Evolutionary conservation across 106 monocot species (phyloP).

Genomic region (Dendrobium chrysotoxum): DNA sequence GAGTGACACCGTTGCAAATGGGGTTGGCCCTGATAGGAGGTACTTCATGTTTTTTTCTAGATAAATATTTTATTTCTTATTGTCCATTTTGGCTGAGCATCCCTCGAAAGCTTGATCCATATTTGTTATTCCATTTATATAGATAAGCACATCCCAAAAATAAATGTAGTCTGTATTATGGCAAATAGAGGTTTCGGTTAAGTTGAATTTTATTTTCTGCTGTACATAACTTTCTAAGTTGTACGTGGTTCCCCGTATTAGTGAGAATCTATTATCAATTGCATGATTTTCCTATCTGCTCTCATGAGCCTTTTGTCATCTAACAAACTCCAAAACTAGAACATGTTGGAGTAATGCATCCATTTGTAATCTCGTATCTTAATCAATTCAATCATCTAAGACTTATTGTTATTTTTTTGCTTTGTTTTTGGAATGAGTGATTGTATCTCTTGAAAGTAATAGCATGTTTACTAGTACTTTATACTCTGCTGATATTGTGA

Average conservation of each 20-base stretch:
- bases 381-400: not conserved
- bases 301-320: not conserved
- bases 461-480: too few relatives aligned
- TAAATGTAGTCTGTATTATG: not conserved
- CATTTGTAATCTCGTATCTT: not conserved
- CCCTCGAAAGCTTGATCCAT: not conserved
- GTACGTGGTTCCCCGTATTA: not conserved
- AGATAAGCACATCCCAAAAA: not conserved
- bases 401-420: not conserved
- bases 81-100: not conserved
- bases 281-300: not conserved
- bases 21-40: conserved; percentile 93
- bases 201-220: not conserved
- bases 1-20: conserved; percentile 88
- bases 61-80: not conserved
- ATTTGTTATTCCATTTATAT: not conserved
- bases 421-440: not conserved
- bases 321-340: not conserved
- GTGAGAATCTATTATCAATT: too few relatives aligned
- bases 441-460: not conserved
- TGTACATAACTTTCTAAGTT: not conserved
- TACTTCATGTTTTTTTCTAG: conserved; percentile 15
- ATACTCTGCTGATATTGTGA: too few relatives aligned
- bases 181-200: not conserved
- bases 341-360: not conserved